These are phyloP conservation scores for Annulohypoxylon truncatum DNA, from an alignment of 2,329 filamentous ascomycete species.

Conservation along the genomic window DNA sequence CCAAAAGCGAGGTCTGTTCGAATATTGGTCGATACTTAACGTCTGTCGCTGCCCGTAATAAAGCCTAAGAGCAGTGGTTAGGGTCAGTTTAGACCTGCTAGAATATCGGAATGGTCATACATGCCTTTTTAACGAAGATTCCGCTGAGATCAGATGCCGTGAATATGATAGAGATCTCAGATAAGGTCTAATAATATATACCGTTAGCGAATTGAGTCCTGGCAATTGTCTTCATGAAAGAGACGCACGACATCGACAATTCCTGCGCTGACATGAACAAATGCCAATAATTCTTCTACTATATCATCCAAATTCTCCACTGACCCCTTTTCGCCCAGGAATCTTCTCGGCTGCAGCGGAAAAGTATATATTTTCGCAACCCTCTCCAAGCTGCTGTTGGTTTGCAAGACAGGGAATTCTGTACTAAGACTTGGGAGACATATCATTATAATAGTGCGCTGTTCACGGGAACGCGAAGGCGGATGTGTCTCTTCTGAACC, in stretches of 20 bases:
- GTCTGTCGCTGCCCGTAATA: background rate
- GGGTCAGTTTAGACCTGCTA: background rate
- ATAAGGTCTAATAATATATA: background rate
- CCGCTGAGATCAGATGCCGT: conserved; percentile 19
- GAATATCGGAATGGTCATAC: background rate
- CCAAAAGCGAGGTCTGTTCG: conserved; percentile 6
- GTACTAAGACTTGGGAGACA: conserved; percentile 13
- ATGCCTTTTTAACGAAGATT: conserved; percentile 15
- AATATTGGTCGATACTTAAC: conserved; percentile 9
- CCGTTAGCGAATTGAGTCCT: background rate
- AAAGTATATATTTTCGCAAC: background rate
- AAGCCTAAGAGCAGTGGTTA: conserved; percentile 11
- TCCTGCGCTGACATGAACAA: background rate
- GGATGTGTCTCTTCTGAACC: background rate
- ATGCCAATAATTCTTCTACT: conserved; percentile 9
- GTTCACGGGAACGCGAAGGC: background rate
- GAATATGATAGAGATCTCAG: conserved; percentile 5
- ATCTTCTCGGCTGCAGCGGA: background rate
- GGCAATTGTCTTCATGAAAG: background rate
- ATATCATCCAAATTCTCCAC: conserved; percentile 16
- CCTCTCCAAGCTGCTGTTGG: background rate
- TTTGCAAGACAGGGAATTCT: conserved; percentile 4
- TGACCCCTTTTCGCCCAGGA: conserved; percentile 20
- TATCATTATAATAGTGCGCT: conserved; percentile 19
- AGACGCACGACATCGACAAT: conserved; percentile 5